Base-by-base conservation (phyloP, 2,329 filamentous ascomycete genomes). In the Shiraia sp. region DNA sequence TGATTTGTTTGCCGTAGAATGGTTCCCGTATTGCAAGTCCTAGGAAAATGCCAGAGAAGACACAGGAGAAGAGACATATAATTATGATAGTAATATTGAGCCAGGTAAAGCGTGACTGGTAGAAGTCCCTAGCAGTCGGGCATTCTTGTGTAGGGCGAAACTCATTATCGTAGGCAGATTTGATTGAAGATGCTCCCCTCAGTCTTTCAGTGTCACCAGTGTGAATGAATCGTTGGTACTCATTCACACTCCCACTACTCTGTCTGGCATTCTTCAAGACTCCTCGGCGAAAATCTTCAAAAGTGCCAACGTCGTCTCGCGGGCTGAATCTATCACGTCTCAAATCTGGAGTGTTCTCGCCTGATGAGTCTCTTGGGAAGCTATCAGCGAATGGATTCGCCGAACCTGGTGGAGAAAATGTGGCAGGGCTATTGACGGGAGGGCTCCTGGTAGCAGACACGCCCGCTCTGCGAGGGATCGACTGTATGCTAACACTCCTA, bases 31-130 rank as follows among this genome's bases (percentile, higher is more conserved):
- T 68, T 0, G 86, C 82, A 4, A 85, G 73, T 1, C 78, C 68
- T 1, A 90, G 70, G 74, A 84, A 90, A n/a, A 87, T 67, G 0
- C 76, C 79, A n/a, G 82, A 86, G 39, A 85, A 72, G 2, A 79
- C 49, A 0, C 83, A 86, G 0, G 83, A 85, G 54, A 86, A 85
- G 1, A 87, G 37, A 0, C 82, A 83, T 4, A 76, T 62, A 2
- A 66, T 34, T 6, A 76, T 47, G 10, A 75, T 63, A 5, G 57
- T 60, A 9, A 71, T 48, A 5, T 71, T 69, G 8, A 84, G 67
- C 78, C 79, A 84, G 5, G 63, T 61, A n/a, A 60, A 61, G 3
- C 64, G 55, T 5, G 63, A 62, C 9, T 66, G 59, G 37, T 72
- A 71, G 36, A 73, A 72, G 40, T 69, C 63, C 37, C 55, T 56